Evolutionary conservation across 2,329 filamentous ascomycete species (phyloP).

Genomic region (Arthroderma sp.): DNA sequence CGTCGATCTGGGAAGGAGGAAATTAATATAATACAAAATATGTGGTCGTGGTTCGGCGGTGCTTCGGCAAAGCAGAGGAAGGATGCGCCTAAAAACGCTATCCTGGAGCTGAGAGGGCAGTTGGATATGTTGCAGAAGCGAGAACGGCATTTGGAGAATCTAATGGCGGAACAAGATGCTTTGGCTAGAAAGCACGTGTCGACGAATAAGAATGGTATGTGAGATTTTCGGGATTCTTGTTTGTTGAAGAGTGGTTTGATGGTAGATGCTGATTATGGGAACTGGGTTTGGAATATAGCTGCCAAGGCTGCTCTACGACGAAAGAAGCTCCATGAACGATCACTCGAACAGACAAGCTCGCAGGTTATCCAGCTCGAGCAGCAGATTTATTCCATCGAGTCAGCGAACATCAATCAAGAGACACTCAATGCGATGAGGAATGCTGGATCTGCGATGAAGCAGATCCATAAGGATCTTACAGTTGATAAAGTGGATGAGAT

Average conservation of each 20-base stretch:
- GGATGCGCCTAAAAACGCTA: constrained; percentile 93
- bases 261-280: not conserved
- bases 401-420: constrained; percentile 97
- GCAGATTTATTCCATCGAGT: constrained; percentile 93
- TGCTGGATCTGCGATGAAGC: constrained; percentile 78
- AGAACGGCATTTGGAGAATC: constrained; percentile 76
- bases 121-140: constrained; percentile 97
- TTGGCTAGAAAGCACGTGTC: constrained; percentile 79
- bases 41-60: constrained; percentile 89
- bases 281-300: constrained; percentile 39
- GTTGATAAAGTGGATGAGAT: constrained; percentile 90
- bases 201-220: constrained; percentile 79
- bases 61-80: constrained; percentile 71
- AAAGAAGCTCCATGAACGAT: constrained; percentile 90
- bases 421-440: constrained; percentile 89
- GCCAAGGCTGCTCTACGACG: constrained; percentile 80
- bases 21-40: constrained; percentile 18
- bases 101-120: constrained; percentile 73
- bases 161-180: constrained; percentile 85
- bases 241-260: not conserved
- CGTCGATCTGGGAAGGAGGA: no score
- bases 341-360: constrained; percentile 74
- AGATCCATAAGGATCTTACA: constrained; percentile 80
- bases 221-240: not conserved
- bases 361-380: constrained; percentile 89